Base-by-base conservation (phyloP, 2,329 filamentous ascomycete species). In the Elsinoe batatas region DNA sequence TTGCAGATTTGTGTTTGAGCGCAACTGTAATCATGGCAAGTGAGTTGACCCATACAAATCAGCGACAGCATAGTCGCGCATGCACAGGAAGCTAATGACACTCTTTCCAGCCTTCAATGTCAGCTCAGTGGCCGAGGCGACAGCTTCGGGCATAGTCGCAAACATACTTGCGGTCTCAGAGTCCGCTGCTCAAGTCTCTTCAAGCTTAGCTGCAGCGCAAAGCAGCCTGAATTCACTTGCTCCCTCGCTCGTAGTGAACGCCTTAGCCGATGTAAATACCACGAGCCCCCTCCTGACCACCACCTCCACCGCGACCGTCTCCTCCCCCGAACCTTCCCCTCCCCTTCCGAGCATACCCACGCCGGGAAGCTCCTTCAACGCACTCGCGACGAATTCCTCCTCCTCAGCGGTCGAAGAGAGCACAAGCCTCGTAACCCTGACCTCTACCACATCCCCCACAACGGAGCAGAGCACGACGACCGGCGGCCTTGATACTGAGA, bases 261-360 rank as follows among this genome's bases (percentile, higher is more conserved):
- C 26, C 13, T 15, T 37, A 7, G 32, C 35, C 47, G 47, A 51
- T 38, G 47, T 51, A 51, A 51, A 51, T 51, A 51, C 32, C 26
- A 49, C 44, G 15, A 12, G 15, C 44, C 44, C 44, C 33, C 5
- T 15, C 26, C 26, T 26, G 17, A 17, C 44, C 44, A n/a, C 40
- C 11, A 22, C 26, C 44, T 35, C 26, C 17, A 49, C 44, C 44
- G 44, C 35, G 22, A 17, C 44, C 22, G 22, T 22, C 43, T 35
- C n/a, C 15, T 26, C 47, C 47, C 26, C 47, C 47, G 33, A 15
- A 35, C 47, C 47, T 17, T 20, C 47, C 7, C 15, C 26, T 26
- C 15, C 22, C 18, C 32, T 33, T 20, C 47, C 33, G n/a, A 36
- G 26, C 32, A 12, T 17, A 15, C 33, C 47, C 35, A 12, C 47